These are phyloP conservation scores for Dovyalis caffra DNA, from an alignment of 345 rosid species.

Conservation along the genomic window DNA sequence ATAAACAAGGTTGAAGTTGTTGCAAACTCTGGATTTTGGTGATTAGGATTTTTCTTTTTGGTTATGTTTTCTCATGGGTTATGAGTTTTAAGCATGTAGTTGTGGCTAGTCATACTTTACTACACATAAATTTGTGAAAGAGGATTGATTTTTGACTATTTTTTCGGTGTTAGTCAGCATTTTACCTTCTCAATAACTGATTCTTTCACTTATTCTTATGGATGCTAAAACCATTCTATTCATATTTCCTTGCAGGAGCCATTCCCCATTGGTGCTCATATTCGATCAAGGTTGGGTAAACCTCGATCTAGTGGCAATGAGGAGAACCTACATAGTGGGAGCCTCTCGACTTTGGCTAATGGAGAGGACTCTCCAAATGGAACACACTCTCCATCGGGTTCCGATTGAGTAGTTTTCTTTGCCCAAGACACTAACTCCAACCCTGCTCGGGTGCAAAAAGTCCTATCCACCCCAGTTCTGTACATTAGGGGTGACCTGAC, in stretches of 20 bases:
- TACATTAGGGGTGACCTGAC: constrained; percentile 44
- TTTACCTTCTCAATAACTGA: background rate
- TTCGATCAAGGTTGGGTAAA: constrained; percentile 70
- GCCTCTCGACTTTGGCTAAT: constrained; percentile 42
- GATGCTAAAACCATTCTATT: background rate
- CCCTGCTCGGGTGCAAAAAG: constrained; percentile 24
- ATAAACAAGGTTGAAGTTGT: background rate
- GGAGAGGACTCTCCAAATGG: constrained; percentile 63
- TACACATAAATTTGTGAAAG: background rate
- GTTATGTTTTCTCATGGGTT: no score
- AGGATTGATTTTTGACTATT: background rate
- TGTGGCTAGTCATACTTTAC: background rate
- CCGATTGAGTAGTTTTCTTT: constrained; percentile 29
- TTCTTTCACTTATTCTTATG: background rate
- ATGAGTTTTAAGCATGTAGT: background rate
- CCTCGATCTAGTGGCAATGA: constrained; percentile 47
- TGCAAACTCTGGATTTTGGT: background rate
- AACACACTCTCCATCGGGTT: constrained; percentile 42
- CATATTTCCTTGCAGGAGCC: constrained; percentile 52
- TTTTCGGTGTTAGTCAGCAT: background rate
- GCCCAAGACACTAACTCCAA: constrained; percentile 38
- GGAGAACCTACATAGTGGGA: constrained; percentile 46
- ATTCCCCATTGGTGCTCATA: constrained; percentile 74
- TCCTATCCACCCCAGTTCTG: constrained; percentile 33
- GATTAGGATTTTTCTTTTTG: background rate